Evolutionary conservation across 2,329 filamentous ascomycete genomes (phyloP).

Genomic region (Exutisphaerella laricina): DNA sequence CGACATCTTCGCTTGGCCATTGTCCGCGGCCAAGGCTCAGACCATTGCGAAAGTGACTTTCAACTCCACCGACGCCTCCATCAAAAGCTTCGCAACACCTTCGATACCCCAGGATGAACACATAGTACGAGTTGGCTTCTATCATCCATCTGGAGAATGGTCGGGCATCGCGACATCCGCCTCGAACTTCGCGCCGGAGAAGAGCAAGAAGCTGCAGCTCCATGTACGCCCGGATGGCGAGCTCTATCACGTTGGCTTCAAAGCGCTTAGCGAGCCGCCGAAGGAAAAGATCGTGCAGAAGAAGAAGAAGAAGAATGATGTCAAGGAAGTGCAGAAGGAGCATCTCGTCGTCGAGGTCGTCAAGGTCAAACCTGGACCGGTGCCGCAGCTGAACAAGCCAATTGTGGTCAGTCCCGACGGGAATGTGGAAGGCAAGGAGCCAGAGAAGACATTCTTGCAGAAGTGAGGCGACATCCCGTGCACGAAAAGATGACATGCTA

Average conservation of each 20-base stretch:
- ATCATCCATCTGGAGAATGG: conserved; percentile 37
- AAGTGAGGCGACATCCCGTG: conserved; percentile 38
- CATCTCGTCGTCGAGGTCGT: conserved; percentile 41
- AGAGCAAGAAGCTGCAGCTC: conserved; percentile 41
- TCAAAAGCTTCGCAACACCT: conserved; percentile 36
- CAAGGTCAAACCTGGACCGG: conserved; percentile 36
- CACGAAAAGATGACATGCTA: conserved; percentile 4
- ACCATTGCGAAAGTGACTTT: conserved; percentile 41
- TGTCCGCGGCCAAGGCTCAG: conserved; percentile 33
- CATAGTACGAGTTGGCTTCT: conserved; percentile 42
- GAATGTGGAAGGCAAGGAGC: conserved; percentile 42
- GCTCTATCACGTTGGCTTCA: conserved; percentile 43
- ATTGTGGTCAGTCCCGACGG: conserved; percentile 53
- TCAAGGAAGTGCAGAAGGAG: conserved; percentile 22
- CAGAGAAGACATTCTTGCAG: conserved; percentile 48
- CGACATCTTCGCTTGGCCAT: conserved; percentile 35
- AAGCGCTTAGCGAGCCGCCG: conserved; percentile 26
- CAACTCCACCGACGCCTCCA: conserved; percentile 38
- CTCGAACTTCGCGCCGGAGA: conserved; percentile 38
- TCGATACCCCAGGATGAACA: conserved; percentile 33
- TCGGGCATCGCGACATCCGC: conserved; percentile 43
- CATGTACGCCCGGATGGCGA: conserved; percentile 41
- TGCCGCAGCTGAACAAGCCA: conserved; percentile 47
- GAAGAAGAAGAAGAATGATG: conserved; percentile 10
- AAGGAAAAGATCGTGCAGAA: conserved; percentile 7